A percentile compares a stretch with the other conserved stretches of the same genome.
Conservation (phyloP, 805 yeast species). For the Saturnispora ahearnii region DNA sequence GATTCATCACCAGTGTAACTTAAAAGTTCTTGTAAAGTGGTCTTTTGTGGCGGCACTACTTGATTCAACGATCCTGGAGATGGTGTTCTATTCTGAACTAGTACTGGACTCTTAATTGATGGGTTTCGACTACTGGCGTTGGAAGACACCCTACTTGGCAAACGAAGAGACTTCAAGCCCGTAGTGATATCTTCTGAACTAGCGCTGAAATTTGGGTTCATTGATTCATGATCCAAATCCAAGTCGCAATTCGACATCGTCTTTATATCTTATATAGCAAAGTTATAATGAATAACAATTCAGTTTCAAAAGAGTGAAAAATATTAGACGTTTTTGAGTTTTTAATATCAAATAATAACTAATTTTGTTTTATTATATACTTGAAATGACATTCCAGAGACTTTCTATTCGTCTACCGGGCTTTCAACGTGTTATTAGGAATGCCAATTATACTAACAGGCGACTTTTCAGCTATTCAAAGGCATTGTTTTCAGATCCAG, state of each 20-base stretch:
- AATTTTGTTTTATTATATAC: not conserved
- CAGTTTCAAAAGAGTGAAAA: not conserved
- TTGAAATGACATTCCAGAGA: not conserved
- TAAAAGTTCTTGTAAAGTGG: not conserved
- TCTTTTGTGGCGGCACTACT: not conserved
- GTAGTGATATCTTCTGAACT: slow-evolving; percentile 4
- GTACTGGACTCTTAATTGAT: slow-evolving; percentile 5
- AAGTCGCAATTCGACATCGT: slow-evolving; percentile 2
- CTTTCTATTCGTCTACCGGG: not conserved
- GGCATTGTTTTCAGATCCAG: not conserved
- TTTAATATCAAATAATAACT: not conserved
- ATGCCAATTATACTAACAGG: not conserved
- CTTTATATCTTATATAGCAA: not conserved
- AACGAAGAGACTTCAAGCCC: slow-evolving; percentile 2
- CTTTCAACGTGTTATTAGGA: not conserved
- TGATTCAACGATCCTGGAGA: not conserved
- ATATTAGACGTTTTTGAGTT: not conserved
- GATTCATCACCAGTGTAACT: slow-evolving; percentile 1
- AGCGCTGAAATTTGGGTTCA: slow-evolving; percentile 2
- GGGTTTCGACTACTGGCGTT: slow-evolving; percentile 1
- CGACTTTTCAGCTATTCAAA: not conserved
- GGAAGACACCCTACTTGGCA: slow-evolving; percentile 6
- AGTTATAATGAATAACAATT: not conserved
- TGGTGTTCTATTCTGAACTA: not conserved
- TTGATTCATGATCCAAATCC: not conserved